Evolutionary conservation across 1,284 basidiomycete genomes (phyloP).

Genomic region (Ustilago esculenta): DNA sequence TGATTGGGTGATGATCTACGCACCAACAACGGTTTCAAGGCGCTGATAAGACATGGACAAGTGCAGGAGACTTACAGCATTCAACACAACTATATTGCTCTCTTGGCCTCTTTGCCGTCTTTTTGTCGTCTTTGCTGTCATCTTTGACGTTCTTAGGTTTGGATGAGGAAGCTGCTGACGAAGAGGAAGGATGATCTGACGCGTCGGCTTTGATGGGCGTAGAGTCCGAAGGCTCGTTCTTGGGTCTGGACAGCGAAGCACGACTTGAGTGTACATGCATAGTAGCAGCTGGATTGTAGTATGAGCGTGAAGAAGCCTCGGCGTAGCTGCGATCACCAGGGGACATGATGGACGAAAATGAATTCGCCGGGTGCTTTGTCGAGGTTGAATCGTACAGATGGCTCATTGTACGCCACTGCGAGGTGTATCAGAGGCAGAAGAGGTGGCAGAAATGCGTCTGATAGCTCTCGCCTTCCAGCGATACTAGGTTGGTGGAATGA

Average conservation of each 20-base stretch:
- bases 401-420: constrained; percentile 1
- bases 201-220: constrained; percentile 38
- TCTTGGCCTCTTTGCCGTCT: constrained; percentile 32
- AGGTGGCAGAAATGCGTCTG: no score
- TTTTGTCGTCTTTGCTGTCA: constrained; percentile 31
- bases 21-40: no score
- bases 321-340: constrained; percentile 9
- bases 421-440: no score
- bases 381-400: constrained; percentile 7
- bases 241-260: constrained; percentile 8
- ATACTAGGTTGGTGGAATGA: no score
- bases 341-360: constrained; percentile 7
- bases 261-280: constrained; percentile 2
- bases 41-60: no score
- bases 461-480: no score
- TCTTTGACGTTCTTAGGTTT: constrained; percentile 7
- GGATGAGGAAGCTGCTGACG: constrained; percentile 4
- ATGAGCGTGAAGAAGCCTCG: constrained; percentile 5
- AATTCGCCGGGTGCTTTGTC: background rate
- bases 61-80: constrained; percentile 51
- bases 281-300: background rate
- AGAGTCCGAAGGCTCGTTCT: constrained; percentile 30
- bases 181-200: constrained; percentile 2
- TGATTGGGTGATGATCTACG: no score
- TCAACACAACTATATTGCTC: constrained; percentile 53